Conservation (phyloP, 2,329 filamentous ascomycete species). For the Nakataea oryzae region DNA sequence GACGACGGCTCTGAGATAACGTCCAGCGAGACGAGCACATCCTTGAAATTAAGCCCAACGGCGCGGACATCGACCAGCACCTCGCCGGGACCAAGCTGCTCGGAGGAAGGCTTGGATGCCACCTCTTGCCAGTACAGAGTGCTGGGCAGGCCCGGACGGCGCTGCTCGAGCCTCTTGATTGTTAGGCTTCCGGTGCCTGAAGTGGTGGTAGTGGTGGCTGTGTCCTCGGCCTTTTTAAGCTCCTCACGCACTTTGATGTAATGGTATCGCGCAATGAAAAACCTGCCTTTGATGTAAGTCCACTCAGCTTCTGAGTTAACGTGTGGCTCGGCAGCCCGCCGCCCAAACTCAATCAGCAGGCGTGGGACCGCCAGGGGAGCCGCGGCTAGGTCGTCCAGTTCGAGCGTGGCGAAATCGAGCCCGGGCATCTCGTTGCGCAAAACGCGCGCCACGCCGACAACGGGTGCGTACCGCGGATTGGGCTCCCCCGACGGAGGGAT, state of each 20-base stretch:
- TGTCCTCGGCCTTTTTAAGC: neutral
- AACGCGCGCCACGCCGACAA: neutral
- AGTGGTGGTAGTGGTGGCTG: neutral
- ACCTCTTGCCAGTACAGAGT: neutral
- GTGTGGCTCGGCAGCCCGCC: neutral
- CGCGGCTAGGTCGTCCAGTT: neutral
- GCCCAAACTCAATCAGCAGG: neutral
- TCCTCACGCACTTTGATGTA: neutral
- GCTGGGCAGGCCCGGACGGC: neutral
- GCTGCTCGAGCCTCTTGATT: neutral
- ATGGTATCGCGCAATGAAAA: neutral
- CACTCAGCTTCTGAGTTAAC: neutral
- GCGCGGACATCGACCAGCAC: conserved; percentile 24
- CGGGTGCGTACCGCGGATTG: neutral
- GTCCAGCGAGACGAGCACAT: conserved; percentile 25
- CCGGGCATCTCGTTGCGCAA: neutral
- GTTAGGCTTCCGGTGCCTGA: neutral
- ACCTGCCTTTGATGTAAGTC: neutral
- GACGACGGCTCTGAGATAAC: conserved; percentile 20
- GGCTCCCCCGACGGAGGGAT: neutral
- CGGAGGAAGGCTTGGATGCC: neutral
- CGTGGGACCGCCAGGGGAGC: neutral
- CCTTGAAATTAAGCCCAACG: conserved; percentile 25
- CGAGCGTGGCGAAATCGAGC: neutral
- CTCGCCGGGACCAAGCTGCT: conserved; percentile 8